Conservation (phyloP, 129 eudicot species). For the Flaveria ramosissima region DNA sequence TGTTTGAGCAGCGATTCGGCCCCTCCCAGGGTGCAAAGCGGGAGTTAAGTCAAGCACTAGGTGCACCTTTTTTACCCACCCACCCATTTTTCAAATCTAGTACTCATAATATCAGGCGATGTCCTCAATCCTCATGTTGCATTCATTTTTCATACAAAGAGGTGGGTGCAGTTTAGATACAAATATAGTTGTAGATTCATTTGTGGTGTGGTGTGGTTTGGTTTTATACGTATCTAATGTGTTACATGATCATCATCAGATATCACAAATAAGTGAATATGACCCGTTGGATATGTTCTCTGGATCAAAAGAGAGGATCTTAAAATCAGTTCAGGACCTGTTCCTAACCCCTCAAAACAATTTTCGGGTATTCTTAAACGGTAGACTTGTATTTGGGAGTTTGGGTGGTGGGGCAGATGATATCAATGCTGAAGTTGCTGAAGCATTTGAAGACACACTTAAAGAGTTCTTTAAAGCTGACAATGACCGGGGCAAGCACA, state of each 20-base stretch:
- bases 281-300: constrained; percentile 91
- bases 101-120: too few relatives aligned
- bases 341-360: constrained; percentile 84
- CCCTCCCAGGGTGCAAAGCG: too few relatives aligned
- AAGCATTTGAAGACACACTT: constrained; percentile 57
- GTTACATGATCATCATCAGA: constrained; percentile 44
- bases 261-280: constrained; percentile 75
- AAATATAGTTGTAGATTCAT: neutral
- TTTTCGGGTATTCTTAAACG: constrained; percentile 83
- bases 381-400: constrained; percentile 71
- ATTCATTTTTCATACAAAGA: neutral
- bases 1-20: too few relatives aligned
- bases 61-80: too few relatives aligned
- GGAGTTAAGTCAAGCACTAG: too few relatives aligned
- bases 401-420: constrained; percentile 61
- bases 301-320: constrained; percentile 58
- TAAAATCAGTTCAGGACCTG: constrained; percentile 71
- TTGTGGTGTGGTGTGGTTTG: neutral
- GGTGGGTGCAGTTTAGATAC: neutral
- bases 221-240: constrained; percentile 9
- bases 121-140: neutral
- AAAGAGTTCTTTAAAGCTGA: constrained; percentile 52
- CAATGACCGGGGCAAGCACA: constrained; percentile 60
- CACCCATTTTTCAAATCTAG: too few relatives aligned
- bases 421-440: constrained; percentile 35